These are phyloP conservation scores for Metschnikowia gelsemii DNA, from an alignment of 805 yeast genomes.

Conservation along the genomic window DNA sequence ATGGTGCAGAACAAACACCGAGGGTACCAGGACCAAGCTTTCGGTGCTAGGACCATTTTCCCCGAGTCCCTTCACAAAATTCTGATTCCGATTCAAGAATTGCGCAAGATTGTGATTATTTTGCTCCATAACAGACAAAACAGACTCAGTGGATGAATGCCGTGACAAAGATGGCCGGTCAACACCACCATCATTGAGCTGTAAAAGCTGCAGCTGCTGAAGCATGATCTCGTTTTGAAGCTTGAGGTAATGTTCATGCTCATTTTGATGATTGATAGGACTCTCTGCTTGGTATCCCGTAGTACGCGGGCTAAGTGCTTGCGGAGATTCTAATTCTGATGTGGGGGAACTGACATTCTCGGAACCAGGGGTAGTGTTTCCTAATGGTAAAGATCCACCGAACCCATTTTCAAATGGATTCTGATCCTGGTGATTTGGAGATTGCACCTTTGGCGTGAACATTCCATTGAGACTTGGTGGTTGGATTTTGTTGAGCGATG, in stretches of 20 bases:
- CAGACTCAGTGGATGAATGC: constrained; percentile 18
- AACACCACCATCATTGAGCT: constrained; percentile 11
- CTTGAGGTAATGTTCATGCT: constrained; percentile 38
- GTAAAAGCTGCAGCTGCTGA: constrained; percentile 37
- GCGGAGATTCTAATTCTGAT: constrained; percentile 13
- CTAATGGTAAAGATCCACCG: constrained; percentile 9
- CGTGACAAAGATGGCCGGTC: constrained; percentile 17
- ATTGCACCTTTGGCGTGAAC: constrained; percentile 37
- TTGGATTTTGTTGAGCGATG: constrained; percentile 14
- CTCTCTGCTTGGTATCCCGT: constrained; percentile 1
- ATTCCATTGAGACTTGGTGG: constrained; percentile 32
- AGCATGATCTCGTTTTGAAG: constrained; percentile 38
- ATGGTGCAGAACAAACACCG: constrained; percentile 19
- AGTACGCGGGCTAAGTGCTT: constrained; percentile 6
- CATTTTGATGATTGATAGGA: constrained; percentile 22
- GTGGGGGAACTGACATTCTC: constrained; percentile 8
- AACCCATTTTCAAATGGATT: constrained; percentile 42
- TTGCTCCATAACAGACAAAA: constrained; percentile 18
- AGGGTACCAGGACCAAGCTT: constrained; percentile 15
- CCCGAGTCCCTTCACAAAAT: constrained; percentile 15
- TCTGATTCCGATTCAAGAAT: constrained; percentile 19
- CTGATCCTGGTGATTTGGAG: constrained; percentile 32
- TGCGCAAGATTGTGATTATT: constrained; percentile 13
- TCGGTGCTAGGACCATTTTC: constrained; percentile 11
- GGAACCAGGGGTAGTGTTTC: constrained; percentile 4